Conservation (phyloP, 2,329 filamentous ascomycete species). For the Phaeoacremonium minimum region DNA sequence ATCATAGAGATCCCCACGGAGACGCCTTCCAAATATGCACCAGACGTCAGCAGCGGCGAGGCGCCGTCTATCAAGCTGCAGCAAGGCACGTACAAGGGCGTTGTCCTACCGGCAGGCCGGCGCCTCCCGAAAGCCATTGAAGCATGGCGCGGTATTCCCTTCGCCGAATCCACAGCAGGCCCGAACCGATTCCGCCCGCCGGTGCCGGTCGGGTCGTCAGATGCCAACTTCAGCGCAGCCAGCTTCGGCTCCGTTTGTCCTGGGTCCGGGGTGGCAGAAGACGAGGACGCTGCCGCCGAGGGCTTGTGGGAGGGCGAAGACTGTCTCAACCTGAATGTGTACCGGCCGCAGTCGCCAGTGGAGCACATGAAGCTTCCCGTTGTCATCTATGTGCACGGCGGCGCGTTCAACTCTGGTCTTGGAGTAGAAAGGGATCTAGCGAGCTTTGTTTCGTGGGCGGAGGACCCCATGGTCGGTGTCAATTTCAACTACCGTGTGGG, state of each 20-base stretch:
- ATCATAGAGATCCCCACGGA: too few relatives aligned
- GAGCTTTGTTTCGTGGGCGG: slow-evolving; percentile 54
- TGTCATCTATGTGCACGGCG: slow-evolving; percentile 60
- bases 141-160: slow-evolving; percentile 45
- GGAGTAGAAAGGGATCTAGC: slow-evolving; percentile 54
- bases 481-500: slow-evolving; percentile 62
- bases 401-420: slow-evolving; percentile 53
- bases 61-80: slow-evolving; percentile 21
- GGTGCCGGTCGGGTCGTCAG: slow-evolving; percentile 20
- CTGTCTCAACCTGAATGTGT: slow-evolving; percentile 50
- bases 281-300: slow-evolving; percentile 19
- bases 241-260: slow-evolving; percentile 33
- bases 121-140: slow-evolving; percentile 36
- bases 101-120: slow-evolving; percentile 19
- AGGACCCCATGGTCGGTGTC: slow-evolving; percentile 49
- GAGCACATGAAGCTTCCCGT: slow-evolving; percentile 34
- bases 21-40: too few relatives aligned
- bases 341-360: slow-evolving; percentile 25
- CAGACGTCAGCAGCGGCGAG: too few relatives aligned
- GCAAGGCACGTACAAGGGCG: slow-evolving; percentile 36
- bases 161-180: slow-evolving; percentile 33
- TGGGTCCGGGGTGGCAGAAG: slow-evolving; percentile 15
- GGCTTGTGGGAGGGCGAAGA: slow-evolving; percentile 34
- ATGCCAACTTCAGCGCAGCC: slow-evolving; percentile 23
- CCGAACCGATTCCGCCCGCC: slow-evolving; percentile 41